Base-by-base conservation (phyloP, 345 rosid genomes). In the Camelina sativa region DNA sequence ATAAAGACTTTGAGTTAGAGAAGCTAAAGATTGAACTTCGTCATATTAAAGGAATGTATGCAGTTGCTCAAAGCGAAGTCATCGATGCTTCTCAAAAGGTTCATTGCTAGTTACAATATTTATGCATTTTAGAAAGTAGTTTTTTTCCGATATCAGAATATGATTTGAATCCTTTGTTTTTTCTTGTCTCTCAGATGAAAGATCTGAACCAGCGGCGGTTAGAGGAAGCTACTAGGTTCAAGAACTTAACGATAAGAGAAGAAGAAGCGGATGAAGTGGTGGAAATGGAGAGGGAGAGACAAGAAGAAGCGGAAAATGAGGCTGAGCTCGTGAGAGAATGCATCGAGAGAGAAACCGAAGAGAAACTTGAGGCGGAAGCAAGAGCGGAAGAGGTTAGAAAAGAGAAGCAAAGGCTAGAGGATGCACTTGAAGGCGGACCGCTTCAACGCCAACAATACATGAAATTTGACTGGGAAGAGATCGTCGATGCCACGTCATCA, bases 1-100 rank as follows among this genome's bases (percentile, higher is more conserved):
- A 83, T 67, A 54, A 87, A 47, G 80, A 83, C 77, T 87, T 82
- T 69, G 98, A 94, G 88, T 68, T 94, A 67, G 97, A 94, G 85
- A 91, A 89, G 83, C 82, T 94, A 35, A 91, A 90, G 83, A 78
- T 80, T 72, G 96, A 91, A 72, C 95, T 94, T 16, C 91, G 95
- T 74, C 98, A 89, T 47, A 80, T 72, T 48, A 88, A 80, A 55
- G 96, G 90, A 63, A 88, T 89, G 85, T 84, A 88, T 69, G 97
- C 91, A 3, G 63, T 79, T 55, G 96, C 97, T 78, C 93, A 86
- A 72, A 87, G 75, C 41, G 98, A 94, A 83, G 83, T 88, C 51
- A 35, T 83, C 10, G 93, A 91, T 79, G 93, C 96, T 75, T 87
- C 96, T 55, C 77, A 82, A 67, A 88, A 88, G 98, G 98, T 93